These are phyloP conservation scores for Carex arenaria DNA, from an alignment of 202 grass and related monocot species.

Conservation along the genomic window DNA sequence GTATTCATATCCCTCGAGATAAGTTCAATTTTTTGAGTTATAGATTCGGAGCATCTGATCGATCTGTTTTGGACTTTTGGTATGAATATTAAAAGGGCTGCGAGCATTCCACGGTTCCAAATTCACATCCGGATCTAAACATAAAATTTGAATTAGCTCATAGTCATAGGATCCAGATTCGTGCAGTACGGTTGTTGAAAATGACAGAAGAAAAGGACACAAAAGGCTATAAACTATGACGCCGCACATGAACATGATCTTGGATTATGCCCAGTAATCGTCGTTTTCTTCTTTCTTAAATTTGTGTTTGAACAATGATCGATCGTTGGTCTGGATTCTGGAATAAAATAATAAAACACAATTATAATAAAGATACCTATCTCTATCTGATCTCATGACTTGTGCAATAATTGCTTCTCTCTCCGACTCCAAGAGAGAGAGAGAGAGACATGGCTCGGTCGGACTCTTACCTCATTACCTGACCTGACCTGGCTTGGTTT, in stretches of 20 bases:
- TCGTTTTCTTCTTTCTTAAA: not conserved
- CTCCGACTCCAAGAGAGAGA: not conserved
- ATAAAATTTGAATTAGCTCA: no score
- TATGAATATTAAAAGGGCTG: no score
- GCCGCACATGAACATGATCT: conserved; percentile 6
- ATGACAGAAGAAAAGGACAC: conserved; percentile 13
- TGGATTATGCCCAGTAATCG: not conserved
- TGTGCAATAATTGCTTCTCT: not conserved
- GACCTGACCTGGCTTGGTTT: no score
- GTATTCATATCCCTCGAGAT: no score
- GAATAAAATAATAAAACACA: not conserved
- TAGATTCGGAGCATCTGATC: no score
- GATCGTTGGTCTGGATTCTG: not conserved
- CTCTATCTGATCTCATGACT: no score
- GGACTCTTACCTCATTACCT: not conserved
- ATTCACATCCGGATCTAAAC: no score
- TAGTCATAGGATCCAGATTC: no score
- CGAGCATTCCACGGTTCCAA: no score
- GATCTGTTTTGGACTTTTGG: no score
- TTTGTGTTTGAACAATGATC: not conserved
- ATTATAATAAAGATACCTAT: not conserved
- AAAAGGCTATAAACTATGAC: not conserved
- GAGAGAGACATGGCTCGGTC: not conserved
- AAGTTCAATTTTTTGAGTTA: no score
- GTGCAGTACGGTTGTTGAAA: not conserved